phyloP scores from a whole-genome alignment of 2,329 filamentous ascomycete species.

The Monosporascus cannonballus region DNA sequence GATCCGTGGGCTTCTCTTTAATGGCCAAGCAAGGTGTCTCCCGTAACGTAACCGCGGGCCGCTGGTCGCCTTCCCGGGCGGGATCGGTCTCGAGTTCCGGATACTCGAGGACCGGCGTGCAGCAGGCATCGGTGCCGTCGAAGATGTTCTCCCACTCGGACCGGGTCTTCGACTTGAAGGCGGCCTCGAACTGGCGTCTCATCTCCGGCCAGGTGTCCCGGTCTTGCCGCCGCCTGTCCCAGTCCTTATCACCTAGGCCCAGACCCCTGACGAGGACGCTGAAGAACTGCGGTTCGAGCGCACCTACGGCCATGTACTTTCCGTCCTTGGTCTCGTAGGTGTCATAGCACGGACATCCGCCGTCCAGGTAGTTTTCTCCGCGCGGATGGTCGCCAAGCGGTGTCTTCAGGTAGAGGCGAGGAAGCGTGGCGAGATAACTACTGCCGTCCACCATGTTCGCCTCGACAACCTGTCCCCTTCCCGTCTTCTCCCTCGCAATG shows the following conservation, averaged over 20 bases:
- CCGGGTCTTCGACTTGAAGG: constrained; percentile 66
- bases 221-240: constrained; percentile 52
- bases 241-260: constrained; percentile 45
- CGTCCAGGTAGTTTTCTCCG: constrained; percentile 75
- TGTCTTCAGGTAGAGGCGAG: constrained; percentile 60
- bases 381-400: constrained; percentile 57
- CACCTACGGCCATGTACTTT: constrained; percentile 79
- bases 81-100: constrained; percentile 28
- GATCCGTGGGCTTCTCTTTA: constrained; percentile 34
- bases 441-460: constrained; percentile 95
- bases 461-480: constrained; percentile 81
- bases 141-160: constrained; percentile 80
- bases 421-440: constrained; percentile 72
- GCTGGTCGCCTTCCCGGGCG: constrained; percentile 58
- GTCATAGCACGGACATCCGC: constrained; percentile 82
- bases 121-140: constrained; percentile 87
- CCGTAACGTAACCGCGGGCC: constrained; percentile 63
- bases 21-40: constrained; percentile 64
- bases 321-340: constrained; percentile 81
- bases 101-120: constrained; percentile 78
- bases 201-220: constrained; percentile 62
- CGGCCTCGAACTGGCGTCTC: constrained; percentile 49
- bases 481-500: constrained; percentile 55
- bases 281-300: constrained; percentile 86
- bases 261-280: constrained; percentile 60